phyloP scores from a whole-genome alignment of 768 basidiomycete genomes.

The Dentipellis fragilis region DNA sequence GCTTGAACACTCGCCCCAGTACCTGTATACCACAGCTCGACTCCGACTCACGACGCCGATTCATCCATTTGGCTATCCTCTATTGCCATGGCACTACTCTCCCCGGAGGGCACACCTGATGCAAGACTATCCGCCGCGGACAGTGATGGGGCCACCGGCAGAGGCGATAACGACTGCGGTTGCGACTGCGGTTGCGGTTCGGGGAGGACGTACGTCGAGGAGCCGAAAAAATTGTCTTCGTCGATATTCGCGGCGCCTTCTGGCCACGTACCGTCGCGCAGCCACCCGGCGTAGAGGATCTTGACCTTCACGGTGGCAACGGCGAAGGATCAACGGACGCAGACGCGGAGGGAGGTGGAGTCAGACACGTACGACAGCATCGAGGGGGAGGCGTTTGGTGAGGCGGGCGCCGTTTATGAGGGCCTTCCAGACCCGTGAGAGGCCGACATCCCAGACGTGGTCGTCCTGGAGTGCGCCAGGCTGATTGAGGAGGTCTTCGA shows the following conservation, averaged over 20 bases:
- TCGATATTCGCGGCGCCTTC: slow-evolving; percentile 26
- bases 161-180: too few species aligned
- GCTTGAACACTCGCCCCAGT: too few species aligned
- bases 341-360: neutral
- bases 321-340: slow-evolving; percentile 12
- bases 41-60: neutral
- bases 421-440: slow-evolving; percentile 56
- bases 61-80: neutral
- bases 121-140: neutral
- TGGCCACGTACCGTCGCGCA: slow-evolving; percentile 73
- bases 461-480: slow-evolving; percentile 41
- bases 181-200: neutral
- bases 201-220: neutral
- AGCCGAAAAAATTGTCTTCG: slow-evolving; percentile 12
- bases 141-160: too few species aligned
- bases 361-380: slow-evolving; percentile 42
- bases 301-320: slow-evolving; percentile 41
- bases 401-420: slow-evolving; percentile 49
- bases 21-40: too few species aligned
- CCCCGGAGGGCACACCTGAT: neutral
- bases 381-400: slow-evolving; percentile 52
- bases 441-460: slow-evolving; percentile 42
- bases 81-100: neutral
- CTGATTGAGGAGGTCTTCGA: slow-evolving; percentile 39
- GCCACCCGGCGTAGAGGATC: slow-evolving; percentile 65